Conservation (phyloP, 345 rosid species). For the Anastatica hierochuntica region DNA sequence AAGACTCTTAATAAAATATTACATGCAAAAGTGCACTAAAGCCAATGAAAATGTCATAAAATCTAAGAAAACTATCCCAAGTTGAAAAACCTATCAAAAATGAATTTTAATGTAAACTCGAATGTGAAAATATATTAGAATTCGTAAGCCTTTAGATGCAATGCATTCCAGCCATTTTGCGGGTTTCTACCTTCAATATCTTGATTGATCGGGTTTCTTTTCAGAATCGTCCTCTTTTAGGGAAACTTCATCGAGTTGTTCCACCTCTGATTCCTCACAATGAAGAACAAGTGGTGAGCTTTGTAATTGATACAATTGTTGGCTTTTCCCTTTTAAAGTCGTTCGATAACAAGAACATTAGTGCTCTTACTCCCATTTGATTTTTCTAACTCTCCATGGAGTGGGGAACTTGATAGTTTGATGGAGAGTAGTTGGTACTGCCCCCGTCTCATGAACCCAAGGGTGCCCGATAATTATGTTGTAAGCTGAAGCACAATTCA, state of each 20-base stretch:
- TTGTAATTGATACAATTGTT: background rate
- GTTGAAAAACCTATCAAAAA: too few species aligned
- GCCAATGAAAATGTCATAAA: too few species aligned
- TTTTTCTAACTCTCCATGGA: background rate
- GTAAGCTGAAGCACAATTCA: background rate
- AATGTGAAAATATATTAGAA: too few species aligned
- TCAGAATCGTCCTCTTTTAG: background rate
- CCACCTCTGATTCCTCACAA: background rate
- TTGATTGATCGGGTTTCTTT: too few species aligned
- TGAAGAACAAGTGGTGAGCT: background rate
- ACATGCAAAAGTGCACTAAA: too few species aligned
- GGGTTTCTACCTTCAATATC: too few species aligned
- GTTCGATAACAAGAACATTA: background rate
- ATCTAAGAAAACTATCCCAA: too few species aligned
- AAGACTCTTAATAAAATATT: too few species aligned
- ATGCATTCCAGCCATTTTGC: too few species aligned
- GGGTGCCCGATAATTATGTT: background rate
- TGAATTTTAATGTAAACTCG: too few species aligned
- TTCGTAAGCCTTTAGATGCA: too few species aligned
- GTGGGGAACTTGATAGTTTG: background rate
- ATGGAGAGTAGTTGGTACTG: background rate
- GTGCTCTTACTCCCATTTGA: background rate
- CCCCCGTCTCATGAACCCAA: background rate
- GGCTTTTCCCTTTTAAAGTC: background rate
- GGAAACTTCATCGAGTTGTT: background rate